Evolutionary conservation across 192 early-diverging fungal species (phyloP).

Genomic region (Obelidium mucronatum): DNA sequence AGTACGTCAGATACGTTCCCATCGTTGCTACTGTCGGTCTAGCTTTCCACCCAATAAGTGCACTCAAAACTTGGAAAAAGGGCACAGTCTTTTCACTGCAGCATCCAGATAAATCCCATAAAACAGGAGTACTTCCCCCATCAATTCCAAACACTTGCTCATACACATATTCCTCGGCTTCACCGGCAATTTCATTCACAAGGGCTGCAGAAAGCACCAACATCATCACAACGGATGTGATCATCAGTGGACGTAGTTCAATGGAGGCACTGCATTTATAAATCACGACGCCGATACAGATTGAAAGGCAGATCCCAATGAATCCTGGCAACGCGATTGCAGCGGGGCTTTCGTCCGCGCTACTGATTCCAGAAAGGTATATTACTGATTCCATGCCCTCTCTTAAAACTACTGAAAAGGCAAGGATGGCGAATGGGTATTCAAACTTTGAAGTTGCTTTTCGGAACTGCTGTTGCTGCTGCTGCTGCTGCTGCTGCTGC

Average conservation of each 20-base stretch:
- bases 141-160: constrained; percentile 1
- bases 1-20: no score
- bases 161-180: constrained; percentile 20
- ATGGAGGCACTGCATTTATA: constrained; percentile 4
- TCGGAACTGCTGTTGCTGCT: neutral
- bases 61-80: constrained; percentile 4
- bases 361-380: constrained; percentile 12
- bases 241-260: constrained; percentile 11
- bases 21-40: no score
- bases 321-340: constrained; percentile 7
- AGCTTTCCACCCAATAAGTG: no score
- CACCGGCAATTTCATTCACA: constrained; percentile 10
- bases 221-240: constrained; percentile 12
- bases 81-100: constrained; percentile 15
- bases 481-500: neutral
- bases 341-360: constrained; percentile 11
- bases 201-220: constrained; percentile 15
- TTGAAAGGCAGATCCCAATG: neutral
- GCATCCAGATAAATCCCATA: constrained; percentile 17
- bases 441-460: neutral
- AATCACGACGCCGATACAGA: constrained; percentile 8
- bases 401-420: constrained; percentile 15
- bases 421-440: constrained; percentile 21
- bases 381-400: constrained; percentile 14
- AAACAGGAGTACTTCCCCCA: neutral